Evolutionary conservation across 192 early-diverging fungal genomes (phyloP).

Genomic region (Backusella mclennaniae): DNA sequence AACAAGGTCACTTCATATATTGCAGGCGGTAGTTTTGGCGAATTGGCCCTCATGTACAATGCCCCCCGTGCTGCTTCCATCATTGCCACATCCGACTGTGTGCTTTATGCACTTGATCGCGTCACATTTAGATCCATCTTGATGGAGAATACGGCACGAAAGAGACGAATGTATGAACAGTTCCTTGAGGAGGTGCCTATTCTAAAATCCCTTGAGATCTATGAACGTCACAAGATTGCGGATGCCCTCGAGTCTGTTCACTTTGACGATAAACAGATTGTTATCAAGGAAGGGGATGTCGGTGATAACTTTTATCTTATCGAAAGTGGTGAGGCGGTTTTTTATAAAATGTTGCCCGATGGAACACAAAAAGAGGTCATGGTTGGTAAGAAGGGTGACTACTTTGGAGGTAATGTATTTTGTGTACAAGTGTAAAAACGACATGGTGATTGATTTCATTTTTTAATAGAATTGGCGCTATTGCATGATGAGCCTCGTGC

Average conservation of each 20-base stretch:
- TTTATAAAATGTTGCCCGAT: conserved; percentile 75
- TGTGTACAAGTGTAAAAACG: not conserved
- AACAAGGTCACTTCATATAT: conserved; percentile 78
- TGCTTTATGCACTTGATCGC: conserved; percentile 96
- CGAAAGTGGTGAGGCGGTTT: conserved; percentile 85
- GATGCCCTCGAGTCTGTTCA: conserved; percentile 91
- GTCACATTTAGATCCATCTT: conserved; percentile 95
- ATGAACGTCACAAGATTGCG: conserved; percentile 98
- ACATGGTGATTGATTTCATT: not conserved
- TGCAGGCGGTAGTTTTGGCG: conserved; percentile 92
- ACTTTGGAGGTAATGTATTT: conserved; percentile 84
- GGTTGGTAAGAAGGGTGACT: conserved; percentile 79
- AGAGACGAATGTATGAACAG: conserved; percentile 93
- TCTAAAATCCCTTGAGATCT: conserved; percentile 85
- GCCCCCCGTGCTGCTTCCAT: conserved; percentile 97
- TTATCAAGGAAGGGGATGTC: conserved; percentile 90
- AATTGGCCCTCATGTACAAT: conserved; percentile 99
- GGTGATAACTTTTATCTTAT: conserved; percentile 97
- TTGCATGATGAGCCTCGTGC: conserved; percentile 88
- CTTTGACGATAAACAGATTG: conserved; percentile 81
- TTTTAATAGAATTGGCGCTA: conserved; percentile 79
- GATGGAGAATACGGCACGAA: conserved; percentile 96
- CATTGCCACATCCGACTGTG: conserved; percentile 73
- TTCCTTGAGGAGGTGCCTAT: conserved; percentile 93
- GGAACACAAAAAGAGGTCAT: conserved; percentile 77